phyloP scores from a whole-genome alignment of 331 rosid genomes.

The Prunus yedoensis region DNA sequence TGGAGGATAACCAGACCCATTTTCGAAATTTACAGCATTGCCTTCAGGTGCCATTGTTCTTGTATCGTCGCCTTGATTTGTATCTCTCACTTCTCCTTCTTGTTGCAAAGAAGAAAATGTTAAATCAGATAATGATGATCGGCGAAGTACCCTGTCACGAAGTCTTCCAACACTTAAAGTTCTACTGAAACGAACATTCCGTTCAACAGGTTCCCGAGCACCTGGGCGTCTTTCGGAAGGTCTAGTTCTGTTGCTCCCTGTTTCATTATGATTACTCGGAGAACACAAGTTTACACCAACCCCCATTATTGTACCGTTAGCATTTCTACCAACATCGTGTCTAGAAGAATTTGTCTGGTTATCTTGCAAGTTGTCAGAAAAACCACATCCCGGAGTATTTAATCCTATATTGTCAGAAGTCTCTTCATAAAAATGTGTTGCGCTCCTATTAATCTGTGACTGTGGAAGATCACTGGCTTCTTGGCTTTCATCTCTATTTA shows the following conservation, averaged over 20 bases:
- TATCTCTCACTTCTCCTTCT: slow-evolving; percentile 67
- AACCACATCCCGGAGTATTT: slow-evolving; percentile 31
- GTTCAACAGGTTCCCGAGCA: slow-evolving; percentile 81
- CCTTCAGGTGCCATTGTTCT: slow-evolving; percentile 41
- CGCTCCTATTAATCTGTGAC: slow-evolving; percentile 38
- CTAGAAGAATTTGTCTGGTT: slow-evolving; percentile 40
- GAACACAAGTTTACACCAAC: slow-evolving; percentile 47
- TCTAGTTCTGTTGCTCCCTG: slow-evolving; percentile 56
- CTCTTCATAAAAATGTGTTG: slow-evolving; percentile 40
- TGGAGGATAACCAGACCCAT: slow-evolving; percentile 49
- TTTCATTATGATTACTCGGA: slow-evolving; percentile 45
- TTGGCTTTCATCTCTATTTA: slow-evolving; percentile 47
- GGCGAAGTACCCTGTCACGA: slow-evolving; percentile 97
- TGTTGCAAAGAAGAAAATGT: slow-evolving; percentile 71
- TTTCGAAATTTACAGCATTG: slow-evolving; percentile 41
- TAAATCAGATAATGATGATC: slow-evolving; percentile 78
- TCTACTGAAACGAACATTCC: slow-evolving; percentile 90
- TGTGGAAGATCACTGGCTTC: slow-evolving; percentile 42
- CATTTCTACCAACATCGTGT: slow-evolving; percentile 42
- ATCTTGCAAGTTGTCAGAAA: slow-evolving; percentile 33
- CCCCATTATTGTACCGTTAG: too few relatives aligned
- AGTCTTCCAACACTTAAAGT: slow-evolving; percentile 99
- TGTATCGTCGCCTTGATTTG: slow-evolving; percentile 48
- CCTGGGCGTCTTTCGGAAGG: slow-evolving; percentile 57
- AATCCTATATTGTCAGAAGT: slow-evolving; percentile 45